Evolutionary conservation across 768 basidiomycete genomes (phyloP).

Genomic region (Trametes cinnabarina): DNA sequence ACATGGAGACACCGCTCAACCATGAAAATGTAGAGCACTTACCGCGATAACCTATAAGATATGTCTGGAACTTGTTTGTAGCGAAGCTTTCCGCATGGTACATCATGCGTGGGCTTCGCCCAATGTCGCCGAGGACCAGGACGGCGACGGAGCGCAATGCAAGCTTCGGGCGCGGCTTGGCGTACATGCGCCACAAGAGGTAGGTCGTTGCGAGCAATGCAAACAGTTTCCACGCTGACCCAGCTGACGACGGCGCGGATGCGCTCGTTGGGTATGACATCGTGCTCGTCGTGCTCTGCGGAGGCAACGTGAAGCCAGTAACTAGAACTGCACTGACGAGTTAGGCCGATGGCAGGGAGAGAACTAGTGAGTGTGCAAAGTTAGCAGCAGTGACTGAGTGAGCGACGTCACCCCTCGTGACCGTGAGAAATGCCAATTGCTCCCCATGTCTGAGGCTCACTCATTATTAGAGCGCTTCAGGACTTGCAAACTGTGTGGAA

Average conservation of each 20-base stretch:
- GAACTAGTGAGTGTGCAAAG: too few species aligned
- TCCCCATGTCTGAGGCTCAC: too few species aligned
- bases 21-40: too few species aligned
- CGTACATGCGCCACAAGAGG: conserved; percentile 9
- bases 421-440: too few species aligned
- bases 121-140: conserved; percentile 93
- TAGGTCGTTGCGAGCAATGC: not conserved
- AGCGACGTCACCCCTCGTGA: too few species aligned
- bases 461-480: too few species aligned
- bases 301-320: too few species aligned
- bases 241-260: not conserved
- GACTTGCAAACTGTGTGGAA: too few species aligned
- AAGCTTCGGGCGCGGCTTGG: conserved; percentile 13
- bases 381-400: too few species aligned
- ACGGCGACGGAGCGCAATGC: conserved; percentile 74
- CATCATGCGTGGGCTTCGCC: conserved; percentile 97
- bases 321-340: too few species aligned
- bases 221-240: not conserved
- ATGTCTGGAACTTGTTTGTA: conserved; percentile 70
- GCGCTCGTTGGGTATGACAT: conserved; percentile 13
- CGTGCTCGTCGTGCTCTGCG: not conserved
- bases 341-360: too few species aligned
- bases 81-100: conserved; percentile 96
- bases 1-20: too few species aligned
- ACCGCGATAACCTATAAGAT: conserved; percentile 87